Evolutionary conservation across 2,329 filamentous ascomycete genomes (phyloP).

Genomic region (Phyllachora maydis): DNA sequence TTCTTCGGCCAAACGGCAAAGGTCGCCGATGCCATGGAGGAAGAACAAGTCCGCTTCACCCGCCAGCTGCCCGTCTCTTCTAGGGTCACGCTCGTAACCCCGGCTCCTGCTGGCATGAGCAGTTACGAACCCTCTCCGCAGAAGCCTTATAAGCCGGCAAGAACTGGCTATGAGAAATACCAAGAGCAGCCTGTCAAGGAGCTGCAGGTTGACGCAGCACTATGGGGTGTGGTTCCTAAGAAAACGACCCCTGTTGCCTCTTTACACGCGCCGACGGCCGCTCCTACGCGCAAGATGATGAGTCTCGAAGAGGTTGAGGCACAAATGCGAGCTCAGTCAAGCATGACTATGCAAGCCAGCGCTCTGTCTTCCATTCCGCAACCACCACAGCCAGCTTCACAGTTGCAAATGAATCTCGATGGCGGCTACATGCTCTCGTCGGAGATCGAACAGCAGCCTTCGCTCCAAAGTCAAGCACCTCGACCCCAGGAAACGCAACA

Average conservation of each 20-base stretch:
- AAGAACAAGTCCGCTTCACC: slow-evolving; percentile 73
- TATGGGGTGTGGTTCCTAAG: slow-evolving; percentile 68
- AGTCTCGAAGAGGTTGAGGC: slow-evolving; percentile 95
- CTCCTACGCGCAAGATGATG: slow-evolving; percentile 56
- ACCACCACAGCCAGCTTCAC: slow-evolving; percentile 8
- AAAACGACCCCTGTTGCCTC: slow-evolving; percentile 18
- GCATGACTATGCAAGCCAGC: slow-evolving; percentile 16
- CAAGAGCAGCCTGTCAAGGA: slow-evolving; percentile 72
- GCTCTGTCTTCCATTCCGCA: slow-evolving; percentile 12
- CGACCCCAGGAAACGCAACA: slow-evolving; percentile 8
- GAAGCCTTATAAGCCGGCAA: slow-evolving; percentile 34
- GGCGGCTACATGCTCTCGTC: slow-evolving; percentile 6
- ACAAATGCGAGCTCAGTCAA: slow-evolving; percentile 60
- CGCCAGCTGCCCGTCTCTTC: slow-evolving; percentile 45
- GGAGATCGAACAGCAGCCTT: too few species aligned
- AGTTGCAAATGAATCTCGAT: slow-evolving; percentile 7
- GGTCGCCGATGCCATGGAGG: slow-evolving; percentile 67
- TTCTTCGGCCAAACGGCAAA: slow-evolving; percentile 88
- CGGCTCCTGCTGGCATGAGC: slow-evolving; percentile 11
- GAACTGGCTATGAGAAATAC: slow-evolving; percentile 85
- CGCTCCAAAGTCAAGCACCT: too few species aligned
- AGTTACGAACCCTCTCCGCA: slow-evolving; percentile 18
- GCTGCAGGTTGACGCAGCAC: slow-evolving; percentile 76
- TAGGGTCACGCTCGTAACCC: slow-evolving; percentile 13
- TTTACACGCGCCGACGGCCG: slow-evolving; percentile 9